Conservation (phyloP, 1,139 yeast species). For the Yamadazyma trypodendri region DNA sequence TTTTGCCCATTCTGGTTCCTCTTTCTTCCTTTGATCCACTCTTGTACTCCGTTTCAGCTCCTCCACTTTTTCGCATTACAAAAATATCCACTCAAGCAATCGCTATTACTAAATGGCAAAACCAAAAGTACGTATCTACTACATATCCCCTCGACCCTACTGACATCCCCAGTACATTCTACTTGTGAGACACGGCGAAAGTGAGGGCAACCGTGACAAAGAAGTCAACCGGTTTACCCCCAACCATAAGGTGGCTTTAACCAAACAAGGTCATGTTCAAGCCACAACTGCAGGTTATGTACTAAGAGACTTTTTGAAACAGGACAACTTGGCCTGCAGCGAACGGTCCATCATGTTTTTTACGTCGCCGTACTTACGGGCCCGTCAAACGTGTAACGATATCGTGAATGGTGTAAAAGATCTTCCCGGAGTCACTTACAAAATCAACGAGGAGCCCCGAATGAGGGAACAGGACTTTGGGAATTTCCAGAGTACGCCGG, state of each 20-base stretch:
- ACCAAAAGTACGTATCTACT: slow-evolving; percentile 50
- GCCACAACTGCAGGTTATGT: slow-evolving; percentile 68
- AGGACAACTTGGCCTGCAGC: slow-evolving; percentile 25
- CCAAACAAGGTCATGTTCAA: slow-evolving; percentile 64
- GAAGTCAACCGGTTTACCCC: slow-evolving; percentile 72
- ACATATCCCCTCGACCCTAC: neutral
- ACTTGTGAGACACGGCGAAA: slow-evolving; percentile 86
- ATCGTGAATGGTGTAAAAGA: slow-evolving; percentile 60
- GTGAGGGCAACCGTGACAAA: slow-evolving; percentile 85
- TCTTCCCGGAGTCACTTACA: slow-evolving; percentile 46
- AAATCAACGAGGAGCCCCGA: slow-evolving; percentile 79
- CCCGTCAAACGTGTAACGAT: slow-evolving; percentile 77
- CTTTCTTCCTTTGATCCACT: neutral
- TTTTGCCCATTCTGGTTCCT: neutral
- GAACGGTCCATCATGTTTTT: slow-evolving; percentile 51
- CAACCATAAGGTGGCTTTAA: slow-evolving; percentile 74
- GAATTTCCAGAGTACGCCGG: slow-evolving; percentile 76
- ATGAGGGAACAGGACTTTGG: slow-evolving; percentile 95
- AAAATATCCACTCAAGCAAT: neutral
- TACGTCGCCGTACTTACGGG: slow-evolving; percentile 80
- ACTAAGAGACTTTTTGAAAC: slow-evolving; percentile 50
- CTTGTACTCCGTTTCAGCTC: neutral
- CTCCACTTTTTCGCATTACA: neutral
- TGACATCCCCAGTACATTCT: slow-evolving; percentile 54
- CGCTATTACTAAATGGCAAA: slow-evolving; percentile 41